Evolutionary conservation across 202 grass and related monocot genomes (phyloP).

Genomic region (Alloteropsis angusta): DNA sequence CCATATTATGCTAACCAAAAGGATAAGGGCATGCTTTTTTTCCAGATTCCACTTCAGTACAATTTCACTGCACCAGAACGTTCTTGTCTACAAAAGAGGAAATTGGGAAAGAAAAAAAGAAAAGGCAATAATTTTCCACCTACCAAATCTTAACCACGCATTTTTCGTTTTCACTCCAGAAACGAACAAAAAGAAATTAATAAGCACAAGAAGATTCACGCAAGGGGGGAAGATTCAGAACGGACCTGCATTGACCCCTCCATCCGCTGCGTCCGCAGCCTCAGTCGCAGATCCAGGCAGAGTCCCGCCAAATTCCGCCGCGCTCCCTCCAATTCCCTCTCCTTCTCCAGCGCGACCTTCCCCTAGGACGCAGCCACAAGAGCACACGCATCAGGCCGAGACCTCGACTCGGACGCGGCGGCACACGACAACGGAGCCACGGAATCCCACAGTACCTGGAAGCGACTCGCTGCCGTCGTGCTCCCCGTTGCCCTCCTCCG

Average conservation of each 20-base stretch:
- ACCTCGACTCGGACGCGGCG: not conserved
- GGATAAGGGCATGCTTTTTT: not conserved
- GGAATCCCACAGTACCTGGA: not conserved
- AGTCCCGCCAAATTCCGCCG: not conserved
- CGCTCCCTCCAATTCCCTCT: not conserved
- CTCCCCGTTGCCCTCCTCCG: slow-evolving; percentile 4
- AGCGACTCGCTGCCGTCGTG: not conserved
- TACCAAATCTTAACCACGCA: not conserved
- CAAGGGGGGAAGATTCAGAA: not conserved
- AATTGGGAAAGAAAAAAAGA: not conserved
- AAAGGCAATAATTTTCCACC: not conserved
- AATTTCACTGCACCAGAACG: not conserved
- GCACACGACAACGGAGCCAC: not conserved
- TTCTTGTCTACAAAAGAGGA: not conserved
- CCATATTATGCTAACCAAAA: not conserved
- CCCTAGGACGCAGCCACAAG: not conserved
- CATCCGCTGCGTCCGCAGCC: not conserved
- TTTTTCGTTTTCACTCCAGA: not conserved
- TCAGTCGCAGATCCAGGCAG: slow-evolving; percentile 27
- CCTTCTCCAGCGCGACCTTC: not conserved
- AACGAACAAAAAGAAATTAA: slow-evolving; percentile 22
- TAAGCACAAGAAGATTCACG: not conserved
- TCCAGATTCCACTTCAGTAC: not conserved
- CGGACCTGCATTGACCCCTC: slow-evolving; percentile 27
- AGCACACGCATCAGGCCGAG: slow-evolving; percentile 12